These are phyloP conservation scores for Pichia eremophila DNA, from an alignment of 805 yeast species.

Conservation along the genomic window DNA sequence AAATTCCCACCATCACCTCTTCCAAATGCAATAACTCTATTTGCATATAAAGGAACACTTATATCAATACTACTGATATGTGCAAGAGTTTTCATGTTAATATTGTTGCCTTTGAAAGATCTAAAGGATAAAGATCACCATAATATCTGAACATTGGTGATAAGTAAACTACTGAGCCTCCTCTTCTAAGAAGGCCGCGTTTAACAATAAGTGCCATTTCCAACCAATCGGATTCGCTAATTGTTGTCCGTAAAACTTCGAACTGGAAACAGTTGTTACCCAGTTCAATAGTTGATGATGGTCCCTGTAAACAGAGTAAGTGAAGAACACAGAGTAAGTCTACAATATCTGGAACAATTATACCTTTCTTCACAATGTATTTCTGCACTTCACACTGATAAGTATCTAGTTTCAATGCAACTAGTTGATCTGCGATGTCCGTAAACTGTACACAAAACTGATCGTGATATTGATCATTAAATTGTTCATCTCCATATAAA, in stretches of 20 bases:
- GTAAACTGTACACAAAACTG: not conserved
- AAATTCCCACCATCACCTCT: constrained; percentile 18
- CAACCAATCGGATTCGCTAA: not conserved
- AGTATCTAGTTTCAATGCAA: not conserved
- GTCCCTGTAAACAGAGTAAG: not conserved
- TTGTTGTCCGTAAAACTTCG: not conserved
- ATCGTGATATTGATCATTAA: not conserved
- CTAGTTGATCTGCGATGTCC: not conserved
- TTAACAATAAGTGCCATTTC: constrained; percentile 1
- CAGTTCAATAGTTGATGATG: not conserved
- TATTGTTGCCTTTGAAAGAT: constrained; percentile 1
- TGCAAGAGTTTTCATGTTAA: not conserved
- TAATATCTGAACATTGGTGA: constrained; percentile 12
- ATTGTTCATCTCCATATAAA: not conserved
- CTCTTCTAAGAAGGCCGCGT: not conserved
- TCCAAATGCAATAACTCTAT: constrained; percentile 34
- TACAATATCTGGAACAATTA: not conserved
- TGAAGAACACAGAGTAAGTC: not conserved
- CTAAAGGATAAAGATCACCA: constrained; percentile 9
- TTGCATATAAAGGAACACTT: constrained; percentile 3
- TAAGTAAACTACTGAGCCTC: not conserved
- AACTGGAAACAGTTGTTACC: not conserved
- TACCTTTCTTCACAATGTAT: not conserved
- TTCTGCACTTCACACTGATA: not conserved
- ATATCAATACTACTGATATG: not conserved